Evolutionary conservation across 768 basidiomycete genomes (phyloP).

Genomic region (Leucocoprinus leucothites): DNA sequence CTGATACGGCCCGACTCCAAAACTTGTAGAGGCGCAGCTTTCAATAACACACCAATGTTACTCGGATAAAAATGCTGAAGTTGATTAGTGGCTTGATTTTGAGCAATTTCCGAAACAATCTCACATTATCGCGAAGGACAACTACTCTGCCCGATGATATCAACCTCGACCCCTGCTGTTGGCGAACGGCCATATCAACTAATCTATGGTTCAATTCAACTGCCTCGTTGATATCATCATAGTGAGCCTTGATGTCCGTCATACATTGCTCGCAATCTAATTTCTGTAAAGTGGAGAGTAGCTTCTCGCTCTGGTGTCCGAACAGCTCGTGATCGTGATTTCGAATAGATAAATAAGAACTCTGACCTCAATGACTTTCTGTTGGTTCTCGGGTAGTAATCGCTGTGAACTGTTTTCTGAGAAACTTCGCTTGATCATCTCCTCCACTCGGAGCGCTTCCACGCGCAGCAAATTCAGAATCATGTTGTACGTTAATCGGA

Average conservation of each 20-base stretch:
- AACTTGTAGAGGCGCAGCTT: conserved; percentile 50
- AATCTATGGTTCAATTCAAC: conserved; percentile 61
- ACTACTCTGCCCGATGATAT: conserved; percentile 77
- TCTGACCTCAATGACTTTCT: conserved; percentile 76
- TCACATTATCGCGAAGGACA: conserved; percentile 76
- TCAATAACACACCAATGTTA: conserved; percentile 70
- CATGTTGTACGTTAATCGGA: conserved; percentile 99
- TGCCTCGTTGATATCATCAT: conserved; percentile 66
- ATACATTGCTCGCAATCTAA: conserved; percentile 67
- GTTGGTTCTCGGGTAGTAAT: conserved; percentile 90
- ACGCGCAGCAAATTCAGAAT: conserved; percentile 95
- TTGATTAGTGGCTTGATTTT: conserved; percentile 1
- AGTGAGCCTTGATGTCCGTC: conserved; percentile 72
- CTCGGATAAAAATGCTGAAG: conserved; percentile 71
- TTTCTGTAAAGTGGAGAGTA: conserved; percentile 56
- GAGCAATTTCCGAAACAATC: conserved; percentile 20
- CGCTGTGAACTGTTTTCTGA: conserved; percentile 96
- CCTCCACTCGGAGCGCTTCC: conserved; percentile 93
- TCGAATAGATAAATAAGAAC: neutral
- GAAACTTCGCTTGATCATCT: conserved; percentile 99
- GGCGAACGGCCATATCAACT: conserved; percentile 52
- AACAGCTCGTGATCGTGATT: conserved; percentile 11
- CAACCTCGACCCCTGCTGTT: conserved; percentile 65
- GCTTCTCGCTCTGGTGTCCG: conserved; percentile 62
- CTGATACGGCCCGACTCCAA: conserved; percentile 41